Base-by-base conservation (phyloP, 2,329 filamentous ascomycete genomes). In the Epichloe uncinata region DNA sequence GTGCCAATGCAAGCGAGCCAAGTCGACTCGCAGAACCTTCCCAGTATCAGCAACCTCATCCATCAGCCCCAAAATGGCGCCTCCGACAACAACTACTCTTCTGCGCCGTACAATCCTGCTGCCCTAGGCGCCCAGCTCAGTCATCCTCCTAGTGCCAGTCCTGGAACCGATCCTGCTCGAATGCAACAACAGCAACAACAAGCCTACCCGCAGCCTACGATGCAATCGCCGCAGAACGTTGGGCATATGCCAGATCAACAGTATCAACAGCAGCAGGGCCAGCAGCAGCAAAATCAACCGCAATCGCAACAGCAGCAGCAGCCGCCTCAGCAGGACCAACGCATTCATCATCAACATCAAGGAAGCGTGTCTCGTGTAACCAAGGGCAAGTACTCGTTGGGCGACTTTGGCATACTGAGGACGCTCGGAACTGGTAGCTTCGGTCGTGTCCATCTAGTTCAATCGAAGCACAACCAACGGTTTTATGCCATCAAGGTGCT, bases 401-500 rank as follows among this genome's bases (percentile, higher is more conserved):
- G 74, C 53, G 93, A 98, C 71, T 98, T 98, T 63, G 77, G 84
- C 54, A 83, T 98, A 56, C 79, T 90, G 70, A 81, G 93, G 60
- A 98, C 93, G 37, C 75, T 98, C 55, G 93, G 93, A 47, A 98
- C 93, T 35, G 93, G 93, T 62, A 96, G 90, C 68, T 98, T 98
- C 69, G 93, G 93, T 43, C 80, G 93, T 58, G 93, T 98, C 42
- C 93, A 98, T 65, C 74, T 98, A 53, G 93, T 97, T 48, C 93
- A 97, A 71, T 96, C 90, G 57, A 93, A 90, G 69, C 93, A 98
- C 72, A 98, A 98, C 68, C 87, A 95, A 70, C 84, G 93, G 54
- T 98, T 90, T 74, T 98, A 98, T 70, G 93, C 93, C 43, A 84
- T 98, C 69, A 98, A 98, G 73, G 93, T 98, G 57, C 73, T 98